Evolutionary conservation across 805 yeast species (phyloP).

Genomic region (Ogataea ganodermae): DNA sequence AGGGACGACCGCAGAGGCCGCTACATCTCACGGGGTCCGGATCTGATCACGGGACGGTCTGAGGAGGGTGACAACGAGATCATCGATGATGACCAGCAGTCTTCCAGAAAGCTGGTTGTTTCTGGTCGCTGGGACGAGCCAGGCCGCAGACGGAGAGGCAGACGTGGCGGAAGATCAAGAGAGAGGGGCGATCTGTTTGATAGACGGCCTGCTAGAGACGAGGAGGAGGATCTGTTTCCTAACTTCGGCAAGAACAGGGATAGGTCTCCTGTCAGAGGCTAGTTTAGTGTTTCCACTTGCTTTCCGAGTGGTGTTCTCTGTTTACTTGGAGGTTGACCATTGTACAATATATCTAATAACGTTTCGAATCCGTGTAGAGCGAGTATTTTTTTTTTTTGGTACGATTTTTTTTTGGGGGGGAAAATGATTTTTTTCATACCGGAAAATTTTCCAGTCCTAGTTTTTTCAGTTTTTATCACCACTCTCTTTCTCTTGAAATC

Average conservation of each 20-base stretch:
- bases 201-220: conserved; percentile 17
- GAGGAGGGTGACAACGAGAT: conserved; percentile 19
- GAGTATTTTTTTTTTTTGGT: conserved; percentile 3
- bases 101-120: conserved; percentile 26
- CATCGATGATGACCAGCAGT: conserved; percentile 4
- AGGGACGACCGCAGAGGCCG: conserved; percentile 22
- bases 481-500: not conserved
- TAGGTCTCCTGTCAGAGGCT: conserved; percentile 28
- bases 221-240: conserved; percentile 42
- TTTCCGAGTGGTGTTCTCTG: no score
- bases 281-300: no score
- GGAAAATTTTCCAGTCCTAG: not conserved
- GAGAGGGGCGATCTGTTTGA: conserved; percentile 16
- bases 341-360: not conserved
- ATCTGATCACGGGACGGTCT: conserved; percentile 38
- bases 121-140: conserved; percentile 26
- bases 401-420: not conserved
- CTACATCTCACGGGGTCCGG: conserved; percentile 21
- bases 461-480: not conserved
- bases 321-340: not conserved
- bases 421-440: no score
- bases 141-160: conserved; percentile 12
- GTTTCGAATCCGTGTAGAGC: not conserved
- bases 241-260: conserved; percentile 29
- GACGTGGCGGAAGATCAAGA: conserved; percentile 15